phyloP scores from a whole-genome alignment of 441 rosid genomes.

The Gossypium trilobum region DNA sequence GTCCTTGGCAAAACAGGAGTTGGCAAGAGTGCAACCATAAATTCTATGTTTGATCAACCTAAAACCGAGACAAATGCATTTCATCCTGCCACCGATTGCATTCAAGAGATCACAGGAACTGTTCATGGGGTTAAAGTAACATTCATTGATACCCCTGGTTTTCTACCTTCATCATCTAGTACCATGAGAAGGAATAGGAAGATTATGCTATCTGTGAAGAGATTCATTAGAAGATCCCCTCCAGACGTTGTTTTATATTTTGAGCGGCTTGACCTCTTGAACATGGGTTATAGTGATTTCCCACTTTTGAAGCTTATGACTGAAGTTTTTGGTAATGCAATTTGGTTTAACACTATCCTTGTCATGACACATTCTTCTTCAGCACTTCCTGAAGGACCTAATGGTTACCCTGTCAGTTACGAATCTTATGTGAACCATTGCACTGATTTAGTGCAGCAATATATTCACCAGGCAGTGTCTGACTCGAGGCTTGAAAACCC shows the following conservation, averaged over 20 bases:
- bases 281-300: slow-evolving; percentile 50
- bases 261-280: slow-evolving; percentile 68
- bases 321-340: slow-evolving; percentile 59
- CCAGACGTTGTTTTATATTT: slow-evolving; percentile 72
- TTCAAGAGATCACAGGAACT: slow-evolving; percentile 64
- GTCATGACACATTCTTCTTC: slow-evolving; percentile 79
- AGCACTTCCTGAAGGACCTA: slow-evolving; percentile 57
- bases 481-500: slow-evolving; percentile 73
- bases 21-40: slow-evolving; percentile 96
- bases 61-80: slow-evolving; percentile 69
- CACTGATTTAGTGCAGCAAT: slow-evolving; percentile 56
- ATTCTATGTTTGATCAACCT: slow-evolving; percentile 68
- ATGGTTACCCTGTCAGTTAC: slow-evolving; percentile 49
- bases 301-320: slow-evolving; percentile 71
- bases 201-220: slow-evolving; percentile 58
- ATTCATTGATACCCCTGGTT: slow-evolving; percentile 86
- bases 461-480: slow-evolving; percentile 58
- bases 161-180: slow-evolving; percentile 43
- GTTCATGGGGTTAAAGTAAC: slow-evolving; percentile 60
- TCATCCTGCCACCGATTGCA: slow-evolving; percentile 51
- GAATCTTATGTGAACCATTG: slow-evolving; percentile 62
- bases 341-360: slow-evolving; percentile 84
- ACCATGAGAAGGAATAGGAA: slow-evolving; percentile 58
- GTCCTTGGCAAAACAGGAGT: slow-evolving; percentile 85
- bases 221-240: slow-evolving; percentile 59